Conservation (phyloP, 2,329 filamentous ascomycete species). For the Tricladium varicosporioides region DNA sequence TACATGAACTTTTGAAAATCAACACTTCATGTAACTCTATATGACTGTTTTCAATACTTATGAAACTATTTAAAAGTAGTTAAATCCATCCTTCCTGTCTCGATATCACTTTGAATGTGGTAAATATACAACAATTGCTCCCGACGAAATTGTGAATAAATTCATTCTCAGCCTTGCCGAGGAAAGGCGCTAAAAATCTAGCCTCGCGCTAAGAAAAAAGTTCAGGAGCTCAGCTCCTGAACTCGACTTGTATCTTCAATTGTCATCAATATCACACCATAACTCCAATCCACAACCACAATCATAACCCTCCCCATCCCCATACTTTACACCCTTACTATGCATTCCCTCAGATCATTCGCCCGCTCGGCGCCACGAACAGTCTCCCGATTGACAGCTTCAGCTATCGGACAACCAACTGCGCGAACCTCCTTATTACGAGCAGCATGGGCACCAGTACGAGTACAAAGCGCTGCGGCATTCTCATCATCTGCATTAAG, state of each 20-base stretch:
- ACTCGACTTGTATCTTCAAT: background rate
- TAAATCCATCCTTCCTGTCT: too few relatives aligned
- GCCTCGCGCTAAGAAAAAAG: conserved; percentile 18
- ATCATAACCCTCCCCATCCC: conserved; percentile 8
- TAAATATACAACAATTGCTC: background rate
- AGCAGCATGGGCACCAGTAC: conserved; percentile 29
- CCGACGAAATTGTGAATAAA: background rate
- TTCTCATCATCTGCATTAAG: conserved; percentile 44
- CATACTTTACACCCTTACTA: conserved; percentile 35
- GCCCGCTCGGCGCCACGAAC: conserved; percentile 66
- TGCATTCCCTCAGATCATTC: conserved; percentile 68
- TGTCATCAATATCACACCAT: conserved; percentile 7
- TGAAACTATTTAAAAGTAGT: too few relatives aligned
- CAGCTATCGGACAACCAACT: conserved; percentile 50
- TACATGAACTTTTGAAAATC: background rate
- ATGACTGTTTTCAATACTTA: too few relatives aligned
- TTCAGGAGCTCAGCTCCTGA: conserved; percentile 3
- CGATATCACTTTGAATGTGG: too few relatives aligned
- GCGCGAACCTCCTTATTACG: conserved; percentile 33
- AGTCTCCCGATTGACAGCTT: conserved; percentile 54
- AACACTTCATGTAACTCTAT: too few relatives aligned
- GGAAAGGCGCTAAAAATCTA: conserved; percentile 10
- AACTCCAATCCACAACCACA: conserved; percentile 8
- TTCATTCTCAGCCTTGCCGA: conserved; percentile 3
- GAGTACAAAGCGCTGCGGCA: conserved; percentile 28